These are phyloP conservation scores for Scytalidium lignicola DNA, from an alignment of 2,329 filamentous ascomycete species.

Conservation along the genomic window DNA sequence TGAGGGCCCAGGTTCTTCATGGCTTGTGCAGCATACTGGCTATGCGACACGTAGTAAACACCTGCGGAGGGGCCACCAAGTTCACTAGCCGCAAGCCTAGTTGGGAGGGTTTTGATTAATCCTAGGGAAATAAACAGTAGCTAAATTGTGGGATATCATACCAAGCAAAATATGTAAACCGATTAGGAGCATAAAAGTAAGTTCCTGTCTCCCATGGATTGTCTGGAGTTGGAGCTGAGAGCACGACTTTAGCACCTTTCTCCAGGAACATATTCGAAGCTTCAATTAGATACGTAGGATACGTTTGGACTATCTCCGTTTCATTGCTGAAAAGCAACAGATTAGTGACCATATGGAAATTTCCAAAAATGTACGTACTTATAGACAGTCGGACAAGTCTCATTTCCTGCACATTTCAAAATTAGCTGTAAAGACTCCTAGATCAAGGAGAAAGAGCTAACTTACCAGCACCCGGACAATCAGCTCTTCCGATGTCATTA, in stretches of 20 bases:
- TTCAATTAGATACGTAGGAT: conserved; percentile 22
- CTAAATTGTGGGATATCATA: conserved; percentile 1
- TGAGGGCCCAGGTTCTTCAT: conserved; percentile 33
- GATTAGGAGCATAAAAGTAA: conserved; percentile 38
- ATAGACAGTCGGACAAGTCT: conserved; percentile 17
- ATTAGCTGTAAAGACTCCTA: background rate
- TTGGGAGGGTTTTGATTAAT: background rate
- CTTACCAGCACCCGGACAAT: conserved; percentile 39
- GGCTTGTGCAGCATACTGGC: conserved; percentile 15
- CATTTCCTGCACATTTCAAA: conserved; percentile 7
- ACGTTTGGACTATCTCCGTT: conserved; percentile 23
- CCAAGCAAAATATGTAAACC: conserved; percentile 48
- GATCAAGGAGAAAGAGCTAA: background rate
- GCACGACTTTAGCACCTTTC: conserved; percentile 57
- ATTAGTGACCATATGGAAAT: background rate
- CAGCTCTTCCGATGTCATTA: conserved; percentile 56
- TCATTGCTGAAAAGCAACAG: conserved; percentile 7
- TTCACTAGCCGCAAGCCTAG: conserved; percentile 12
- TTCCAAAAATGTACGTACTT: conserved; percentile 3
- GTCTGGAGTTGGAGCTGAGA: conserved; percentile 56
- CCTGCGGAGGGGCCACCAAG: conserved; percentile 15
- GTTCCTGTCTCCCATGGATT: conserved; percentile 55
- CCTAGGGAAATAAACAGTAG: background rate
- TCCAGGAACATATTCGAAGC: conserved; percentile 27
- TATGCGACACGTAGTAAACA: conserved; percentile 17